phyloP scores from a whole-genome alignment of 495 filamentous ascomycete species.

The Hyaloscypha hepaticicola region DNA sequence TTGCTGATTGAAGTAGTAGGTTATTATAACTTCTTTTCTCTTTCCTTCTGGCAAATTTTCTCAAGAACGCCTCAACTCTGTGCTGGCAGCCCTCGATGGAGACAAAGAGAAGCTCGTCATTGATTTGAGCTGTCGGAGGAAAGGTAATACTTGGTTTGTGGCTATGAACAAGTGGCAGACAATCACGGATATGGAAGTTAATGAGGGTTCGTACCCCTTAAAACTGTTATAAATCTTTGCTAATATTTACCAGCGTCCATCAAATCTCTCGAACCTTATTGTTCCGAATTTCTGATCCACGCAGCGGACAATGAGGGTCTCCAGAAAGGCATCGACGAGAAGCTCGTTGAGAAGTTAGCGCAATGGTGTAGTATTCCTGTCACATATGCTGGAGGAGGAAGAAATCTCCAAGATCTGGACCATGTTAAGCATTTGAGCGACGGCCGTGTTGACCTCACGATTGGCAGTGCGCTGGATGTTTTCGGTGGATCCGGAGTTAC shows the following conservation, averaged over 20 bases:
- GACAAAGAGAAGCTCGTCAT: constrained; percentile 84
- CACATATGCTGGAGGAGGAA: constrained; percentile 94
- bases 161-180: constrained; percentile 99
- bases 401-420: constrained; percentile 74
- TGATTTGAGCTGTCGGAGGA: constrained; percentile 83
- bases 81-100: constrained; percentile 67
- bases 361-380: constrained; percentile 88
- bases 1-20: constrained; percentile 52
- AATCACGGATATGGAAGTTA: constrained; percentile 92
- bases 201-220: constrained; percentile 55
- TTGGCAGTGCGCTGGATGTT: constrained; percentile 93
- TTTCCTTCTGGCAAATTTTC: constrained; percentile 85
- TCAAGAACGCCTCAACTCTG: constrained; percentile 64
- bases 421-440: constrained; percentile 71
- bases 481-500: constrained; percentile 86
- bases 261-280: constrained; percentile 75
- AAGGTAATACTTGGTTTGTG: constrained; percentile 78
- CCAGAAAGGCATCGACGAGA: constrained; percentile 85
- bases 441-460: constrained; percentile 88
- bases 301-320: constrained; percentile 98
- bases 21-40: constrained; percentile 78
- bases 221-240: background rate
- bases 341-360: constrained; percentile 72
- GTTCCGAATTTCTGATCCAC: constrained; percentile 94
- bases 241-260: constrained; percentile 63